Conservation (phyloP, 768 basidiomycete genomes). For the Terana coerulea region DNA sequence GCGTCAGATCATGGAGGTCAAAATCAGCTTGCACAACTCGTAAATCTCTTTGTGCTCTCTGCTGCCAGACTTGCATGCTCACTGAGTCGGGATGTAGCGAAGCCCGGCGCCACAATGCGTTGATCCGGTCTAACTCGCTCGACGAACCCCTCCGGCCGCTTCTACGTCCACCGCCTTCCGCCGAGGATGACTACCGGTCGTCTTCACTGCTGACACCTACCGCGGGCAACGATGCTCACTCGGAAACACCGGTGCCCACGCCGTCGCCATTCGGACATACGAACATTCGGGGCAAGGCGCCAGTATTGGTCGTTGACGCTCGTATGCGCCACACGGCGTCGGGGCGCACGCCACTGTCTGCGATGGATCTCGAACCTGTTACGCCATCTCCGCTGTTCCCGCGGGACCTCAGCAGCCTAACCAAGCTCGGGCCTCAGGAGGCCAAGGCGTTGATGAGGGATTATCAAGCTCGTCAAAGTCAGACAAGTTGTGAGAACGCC, state of each 20-base stretch:
- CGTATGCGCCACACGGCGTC: not conserved
- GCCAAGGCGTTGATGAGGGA: constrained; percentile 39
- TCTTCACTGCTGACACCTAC: not conserved
- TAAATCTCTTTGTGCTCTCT: constrained; percentile 24
- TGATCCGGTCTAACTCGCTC: constrained; percentile 33
- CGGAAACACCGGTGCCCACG: not conserved
- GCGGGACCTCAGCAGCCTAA: constrained; percentile 40
- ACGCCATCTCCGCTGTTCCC: constrained; percentile 46
- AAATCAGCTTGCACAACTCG: constrained; percentile 44
- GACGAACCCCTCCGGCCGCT: constrained; percentile 46
- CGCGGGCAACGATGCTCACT: not conserved
- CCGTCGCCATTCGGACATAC: not conserved
- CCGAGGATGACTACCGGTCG: not conserved
- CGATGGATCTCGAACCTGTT: constrained; percentile 18
- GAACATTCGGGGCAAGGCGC: not conserved
- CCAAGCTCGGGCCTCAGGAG: constrained; percentile 38
- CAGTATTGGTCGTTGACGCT: not conserved
- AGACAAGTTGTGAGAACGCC: constrained; percentile 1
- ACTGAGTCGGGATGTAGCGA: constrained; percentile 36
- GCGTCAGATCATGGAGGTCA: constrained; percentile 40
- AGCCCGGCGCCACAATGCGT: constrained; percentile 41
- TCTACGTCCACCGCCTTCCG: constrained; percentile 40
- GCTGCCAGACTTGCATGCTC: not conserved
- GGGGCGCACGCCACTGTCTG: constrained; percentile 3
- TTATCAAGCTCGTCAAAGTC: constrained; percentile 34